phyloP scores from a whole-genome alignment of 2,329 filamentous ascomycete species.

The Talaromyces amestolkiae region DNA sequence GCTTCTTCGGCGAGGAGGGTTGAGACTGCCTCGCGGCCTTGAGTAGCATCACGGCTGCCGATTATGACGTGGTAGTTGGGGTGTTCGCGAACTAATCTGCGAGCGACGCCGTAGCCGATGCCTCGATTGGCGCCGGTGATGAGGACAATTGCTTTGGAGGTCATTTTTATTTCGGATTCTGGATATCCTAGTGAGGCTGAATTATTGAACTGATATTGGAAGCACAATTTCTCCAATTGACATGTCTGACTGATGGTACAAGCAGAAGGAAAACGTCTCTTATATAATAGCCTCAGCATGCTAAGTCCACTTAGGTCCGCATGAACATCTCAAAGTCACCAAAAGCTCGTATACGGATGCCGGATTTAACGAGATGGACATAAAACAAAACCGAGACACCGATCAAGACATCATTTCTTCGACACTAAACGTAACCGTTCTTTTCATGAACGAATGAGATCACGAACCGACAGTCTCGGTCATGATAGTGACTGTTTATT shows the following conservation, averaged over 20 bases:
- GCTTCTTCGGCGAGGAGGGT: background rate
- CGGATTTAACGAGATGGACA: slow-evolving; percentile 7
- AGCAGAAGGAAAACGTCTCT: background rate
- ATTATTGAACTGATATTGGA: background rate
- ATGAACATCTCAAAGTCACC: background rate
- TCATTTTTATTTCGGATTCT: background rate
- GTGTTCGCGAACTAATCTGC: background rate
- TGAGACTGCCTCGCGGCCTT: slow-evolving; percentile 10
- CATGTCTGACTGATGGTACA: background rate
- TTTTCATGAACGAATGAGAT: background rate
- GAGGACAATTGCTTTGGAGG: slow-evolving; percentile 7
- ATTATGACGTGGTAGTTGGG: slow-evolving; percentile 15
- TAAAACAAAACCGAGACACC: background rate
- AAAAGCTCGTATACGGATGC: background rate
- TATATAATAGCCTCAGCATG: background rate
- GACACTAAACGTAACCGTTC: background rate
- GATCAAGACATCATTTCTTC: background rate
- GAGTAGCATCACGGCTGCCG: slow-evolving; percentile 3
- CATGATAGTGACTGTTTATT: background rate
- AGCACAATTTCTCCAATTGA: background rate
- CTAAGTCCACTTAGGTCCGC: background rate
- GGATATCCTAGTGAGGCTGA: background rate
- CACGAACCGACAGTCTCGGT: background rate
- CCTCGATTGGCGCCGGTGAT: slow-evolving; percentile 13
- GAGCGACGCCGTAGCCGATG: slow-evolving; percentile 10